Conservation (phyloP, 2,329 filamentous ascomycete species). For the Fusarium sp. region DNA sequence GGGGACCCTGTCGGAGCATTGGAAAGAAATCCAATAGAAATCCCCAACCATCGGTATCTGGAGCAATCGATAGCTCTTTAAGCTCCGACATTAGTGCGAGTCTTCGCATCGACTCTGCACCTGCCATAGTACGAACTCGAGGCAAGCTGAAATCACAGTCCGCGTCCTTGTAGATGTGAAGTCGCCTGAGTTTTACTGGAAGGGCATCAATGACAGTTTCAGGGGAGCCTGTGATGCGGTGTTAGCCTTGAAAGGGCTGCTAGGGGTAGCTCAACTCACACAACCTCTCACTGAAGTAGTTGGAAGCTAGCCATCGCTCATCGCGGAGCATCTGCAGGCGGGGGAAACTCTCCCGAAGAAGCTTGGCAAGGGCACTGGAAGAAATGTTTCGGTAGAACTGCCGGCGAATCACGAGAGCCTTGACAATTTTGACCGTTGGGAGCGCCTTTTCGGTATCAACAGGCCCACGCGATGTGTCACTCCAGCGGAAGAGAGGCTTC, state of each 20-base stretch:
- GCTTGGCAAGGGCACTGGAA: neutral
- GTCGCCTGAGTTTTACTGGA: neutral
- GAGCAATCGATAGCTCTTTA: neutral
- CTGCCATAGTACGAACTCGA: neutral
- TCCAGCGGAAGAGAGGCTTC: neutral
- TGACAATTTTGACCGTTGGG: neutral
- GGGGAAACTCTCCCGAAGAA: neutral
- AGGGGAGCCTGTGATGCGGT: neutral
- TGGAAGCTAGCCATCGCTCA: neutral
- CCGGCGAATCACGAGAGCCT: neutral
- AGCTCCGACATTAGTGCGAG: neutral
- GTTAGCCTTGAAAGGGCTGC: neutral
- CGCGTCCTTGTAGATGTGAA: neutral
- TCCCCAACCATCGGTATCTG: neutral
- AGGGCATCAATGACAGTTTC: neutral
- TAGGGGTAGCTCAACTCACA: neutral
- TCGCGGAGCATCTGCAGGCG: neutral
- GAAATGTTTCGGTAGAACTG: neutral
- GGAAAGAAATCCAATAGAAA: neutral
- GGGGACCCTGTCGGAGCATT: neutral
- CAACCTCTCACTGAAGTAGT: neutral
- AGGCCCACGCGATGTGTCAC: neutral
- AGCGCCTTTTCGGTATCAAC: neutral
- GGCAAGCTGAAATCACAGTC: neutral
- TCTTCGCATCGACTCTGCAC: neutral